Base-by-base conservation (phyloP, 1,284 basidiomycete genomes). In the Rugosomyces carneus region DNA sequence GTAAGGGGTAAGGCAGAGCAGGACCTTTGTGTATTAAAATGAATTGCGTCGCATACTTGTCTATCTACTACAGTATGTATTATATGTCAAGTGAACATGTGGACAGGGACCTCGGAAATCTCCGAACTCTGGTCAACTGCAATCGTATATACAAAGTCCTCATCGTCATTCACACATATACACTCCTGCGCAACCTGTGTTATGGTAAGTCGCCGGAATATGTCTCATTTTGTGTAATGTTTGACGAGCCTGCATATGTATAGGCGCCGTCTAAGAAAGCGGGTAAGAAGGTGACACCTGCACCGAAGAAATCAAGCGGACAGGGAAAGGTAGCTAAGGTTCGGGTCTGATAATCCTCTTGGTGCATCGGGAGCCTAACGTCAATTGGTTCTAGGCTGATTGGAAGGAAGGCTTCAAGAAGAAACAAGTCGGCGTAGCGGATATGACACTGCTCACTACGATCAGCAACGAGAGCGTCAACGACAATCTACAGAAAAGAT, bases 361-460 rank as follows among this genome's bases (percentile, higher is more conserved):
- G 5, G 23, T 19, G 15, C 24, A 15, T n/a, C 8, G 5, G 24
- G 11, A 8, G 37, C 26, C 45, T 37, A 31, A 49, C 16, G 19
- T 37, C 35, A 40, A 38, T 34, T 15, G 24, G 21, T 26, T 5
- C 37, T 47, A 96, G 92, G 93, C 93, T 45, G 93, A 96, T 64
- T 97, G 93, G 93, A 93, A 93, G 64, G 93, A 96, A 61, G 91
- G 92, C 13, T 95, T 96, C 76, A 93, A 92, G 82, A 96, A 95
- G 81, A 94, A 95, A 70, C 83, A 89, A 67, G 91, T 94, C 47
- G 96, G 96, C 49, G 95, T 99, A 47, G 86, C 92, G 44, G 96
- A 99, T 72, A 99, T 99, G 96, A 99, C 96, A 7, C 72, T 99
- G 51, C 75, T 99, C 51, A 90, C 90, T 44, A 96, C 93, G 42